phyloP scores from a whole-genome alignment of 2,329 filamentous ascomycete species.

The Pestalotiopsis sp. region DNA sequence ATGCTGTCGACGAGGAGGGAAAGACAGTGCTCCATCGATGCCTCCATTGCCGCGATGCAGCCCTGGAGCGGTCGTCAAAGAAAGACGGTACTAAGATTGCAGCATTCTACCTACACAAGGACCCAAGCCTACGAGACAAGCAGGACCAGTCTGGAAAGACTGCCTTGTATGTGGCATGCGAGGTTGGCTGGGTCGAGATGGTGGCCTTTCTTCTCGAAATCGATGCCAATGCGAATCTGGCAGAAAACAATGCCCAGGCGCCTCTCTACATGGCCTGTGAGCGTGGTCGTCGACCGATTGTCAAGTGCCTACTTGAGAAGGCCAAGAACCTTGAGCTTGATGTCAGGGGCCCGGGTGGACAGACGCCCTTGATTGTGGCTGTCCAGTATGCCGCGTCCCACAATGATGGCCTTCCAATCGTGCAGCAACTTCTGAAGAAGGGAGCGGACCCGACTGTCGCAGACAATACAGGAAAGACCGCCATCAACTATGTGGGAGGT shows the following conservation, averaged over 20 bases:
- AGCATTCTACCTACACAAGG: neutral
- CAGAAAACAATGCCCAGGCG: conserved; percentile 1
- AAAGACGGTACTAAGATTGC: neutral
- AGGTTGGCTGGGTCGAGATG: conserved; percentile 5
- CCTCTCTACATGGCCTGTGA: conserved; percentile 8
- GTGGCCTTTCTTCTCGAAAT: neutral
- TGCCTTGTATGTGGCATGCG: conserved; percentile 6
- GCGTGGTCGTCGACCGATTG: neutral
- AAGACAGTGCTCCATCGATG: conserved; percentile 9
- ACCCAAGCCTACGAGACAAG: neutral
- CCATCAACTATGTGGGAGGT: conserved; percentile 7
- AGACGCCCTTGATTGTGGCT: conserved; percentile 6
- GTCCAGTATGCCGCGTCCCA: conserved; percentile 5
- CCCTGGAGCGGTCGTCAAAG: neutral
- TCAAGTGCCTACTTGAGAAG: neutral
- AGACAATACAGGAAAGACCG: conserved; percentile 9
- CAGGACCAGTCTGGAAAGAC: conserved; percentile 5
- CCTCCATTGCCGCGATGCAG: neutral
- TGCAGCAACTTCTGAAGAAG: neutral
- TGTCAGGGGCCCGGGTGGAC: neutral
- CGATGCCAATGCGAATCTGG: conserved; percentile 3
- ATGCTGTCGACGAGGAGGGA: neutral
- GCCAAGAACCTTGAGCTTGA: conserved; percentile 3
- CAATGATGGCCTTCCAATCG: neutral
- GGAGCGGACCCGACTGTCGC: conserved; percentile 7